phyloP scores from a whole-genome alignment of 2,329 filamentous ascomycete genomes.

The Uncinocarpus reesii region DNA sequence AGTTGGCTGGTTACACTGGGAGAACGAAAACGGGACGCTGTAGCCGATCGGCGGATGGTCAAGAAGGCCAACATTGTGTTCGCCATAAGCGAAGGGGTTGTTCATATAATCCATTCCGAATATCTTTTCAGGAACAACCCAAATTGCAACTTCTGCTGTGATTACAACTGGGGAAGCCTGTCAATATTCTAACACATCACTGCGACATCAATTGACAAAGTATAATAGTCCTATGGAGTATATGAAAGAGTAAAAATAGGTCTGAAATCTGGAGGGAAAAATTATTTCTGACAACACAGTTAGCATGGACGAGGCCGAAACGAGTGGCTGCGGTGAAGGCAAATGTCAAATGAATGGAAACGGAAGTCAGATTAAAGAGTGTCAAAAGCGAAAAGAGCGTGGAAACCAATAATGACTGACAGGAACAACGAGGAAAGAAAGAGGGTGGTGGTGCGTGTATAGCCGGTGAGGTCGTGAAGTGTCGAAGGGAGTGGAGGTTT shows the following conservation, averaged over 20 bases:
- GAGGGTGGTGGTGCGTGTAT: neutral
- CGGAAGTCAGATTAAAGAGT: slow-evolving; percentile 16
- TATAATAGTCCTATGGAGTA: too few species aligned
- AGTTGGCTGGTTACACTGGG: slow-evolving; percentile 10
- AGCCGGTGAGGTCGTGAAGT: too few species aligned
- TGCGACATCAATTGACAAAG: too few species aligned
- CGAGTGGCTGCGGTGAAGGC: neutral
- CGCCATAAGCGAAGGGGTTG: slow-evolving; percentile 29
- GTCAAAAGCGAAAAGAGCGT: slow-evolving; percentile 14
- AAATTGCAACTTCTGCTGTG: neutral
- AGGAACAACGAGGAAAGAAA: neutral
- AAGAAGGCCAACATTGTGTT: slow-evolving; percentile 28
- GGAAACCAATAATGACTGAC: slow-evolving; percentile 13
- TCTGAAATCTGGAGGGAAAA: too few species aligned
- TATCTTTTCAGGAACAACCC: neutral
- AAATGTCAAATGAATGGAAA: slow-evolving; percentile 17
- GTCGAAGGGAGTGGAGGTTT: slow-evolving; percentile 1
- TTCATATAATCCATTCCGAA: slow-evolving; percentile 32
- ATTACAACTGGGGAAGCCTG: too few species aligned
- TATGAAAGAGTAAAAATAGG: too few species aligned
- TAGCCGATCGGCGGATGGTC: slow-evolving; percentile 29
- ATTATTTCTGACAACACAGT: too few species aligned
- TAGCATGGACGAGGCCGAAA: neutral
- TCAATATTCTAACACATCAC: too few species aligned
- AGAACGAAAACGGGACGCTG: slow-evolving; percentile 13